Base-by-base conservation (phyloP, 179 eudicot genomes). In the Pouteria campechiana region DNA sequence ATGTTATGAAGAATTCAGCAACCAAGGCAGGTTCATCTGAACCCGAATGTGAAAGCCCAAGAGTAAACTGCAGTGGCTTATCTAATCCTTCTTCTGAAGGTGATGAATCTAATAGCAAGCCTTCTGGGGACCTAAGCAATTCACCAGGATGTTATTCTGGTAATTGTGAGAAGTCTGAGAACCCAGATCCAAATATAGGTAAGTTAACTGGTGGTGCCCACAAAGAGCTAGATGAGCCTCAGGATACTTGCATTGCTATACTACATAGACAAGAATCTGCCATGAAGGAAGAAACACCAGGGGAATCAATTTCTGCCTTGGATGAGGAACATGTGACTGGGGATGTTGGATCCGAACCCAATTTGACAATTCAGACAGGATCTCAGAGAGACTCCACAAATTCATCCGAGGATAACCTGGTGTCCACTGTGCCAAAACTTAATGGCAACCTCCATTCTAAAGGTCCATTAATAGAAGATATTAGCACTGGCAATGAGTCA, bases 41-140 rank as follows among this genome's bases (percentile, higher is more conserved):
- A 5, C 48, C 52, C 41, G 41, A 52, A 34, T 55, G 59, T 48
- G 48, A 57, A 40, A 79, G 88, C 49, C 78, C 79, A 17, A 29
- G 57, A 14, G 75, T 76, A 6, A 82, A 82, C 48, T 72, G 70
- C 36, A 82, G 87, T 65, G 72, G 60, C 53, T 80, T 82, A 40
- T 75, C 93, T 17, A 75, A 74, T 62, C 92, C 92, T 9, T 72
- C 86, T 25, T 77, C 85, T 0, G 70, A 68, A 4, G 86, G 74
- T 57, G 92, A 81, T 42, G 92, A 81, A 68, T 64, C 75, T 15
- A 76, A 63, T 14, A 74, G 78, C 27, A n/a, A n/a, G n/a, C n/a
- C n/a, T n/a, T n/a, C n/a, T n/a, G n/a, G n/a, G n/a, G n/a, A n/a
- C n/a, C n/a, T n/a, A n/a, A n/a, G n/a, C n/a, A n/a, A n/a, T n/a